Evolutionary conservation across 306 rosid species (phyloP), one percentile per base, ranked within the genome.

Genomic region (Begonia masoniana): DNA sequence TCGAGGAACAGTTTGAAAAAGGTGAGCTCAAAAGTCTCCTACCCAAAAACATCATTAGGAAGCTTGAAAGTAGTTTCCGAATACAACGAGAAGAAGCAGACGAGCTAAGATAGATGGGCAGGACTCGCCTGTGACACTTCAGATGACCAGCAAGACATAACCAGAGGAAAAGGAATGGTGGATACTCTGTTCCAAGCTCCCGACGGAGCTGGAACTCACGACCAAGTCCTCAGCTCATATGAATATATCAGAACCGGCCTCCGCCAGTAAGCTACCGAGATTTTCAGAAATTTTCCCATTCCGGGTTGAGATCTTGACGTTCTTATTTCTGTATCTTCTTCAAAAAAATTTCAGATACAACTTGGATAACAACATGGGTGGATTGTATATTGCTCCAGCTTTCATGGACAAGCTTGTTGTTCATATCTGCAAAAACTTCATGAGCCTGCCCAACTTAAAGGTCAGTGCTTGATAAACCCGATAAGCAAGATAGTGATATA

Each of bases 111-210:
- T 62, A 79, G 66, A 69, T 88, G 96, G 96, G 72, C 60, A 15
- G 96, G 96, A 31, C 85, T 87, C 50, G 85, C 79, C 16, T 56
- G n/a, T 13, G 94, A 87, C 73, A 72, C 48, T 26, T 87, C 96
- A 31, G 96, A 87, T 72, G 94, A 87, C 57, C 96, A 87, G 50
- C 96, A 87, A 36, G 96, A 87, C 45, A 83, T 87, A 61, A 81
- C 94, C 1, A 65, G 94, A 63, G 88, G 96, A 52, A 87, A 87
- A 65, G 96, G 96, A 24, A 73, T 64, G 94, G 96, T 75, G 53
- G 92, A 81, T 69, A 58, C 75, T 43, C 73, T 81, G 53, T 87
- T 81, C 70, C 96, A 87, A 76, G 85, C 94, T 45, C 80, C 94
- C 54, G 51, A 61, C 73, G 80, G 60, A 1, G 5, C 66, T 59